phyloP scores from a whole-genome alignment of 495 filamentous ascomycete genomes.

The Lichenothelia convexa region DNA sequence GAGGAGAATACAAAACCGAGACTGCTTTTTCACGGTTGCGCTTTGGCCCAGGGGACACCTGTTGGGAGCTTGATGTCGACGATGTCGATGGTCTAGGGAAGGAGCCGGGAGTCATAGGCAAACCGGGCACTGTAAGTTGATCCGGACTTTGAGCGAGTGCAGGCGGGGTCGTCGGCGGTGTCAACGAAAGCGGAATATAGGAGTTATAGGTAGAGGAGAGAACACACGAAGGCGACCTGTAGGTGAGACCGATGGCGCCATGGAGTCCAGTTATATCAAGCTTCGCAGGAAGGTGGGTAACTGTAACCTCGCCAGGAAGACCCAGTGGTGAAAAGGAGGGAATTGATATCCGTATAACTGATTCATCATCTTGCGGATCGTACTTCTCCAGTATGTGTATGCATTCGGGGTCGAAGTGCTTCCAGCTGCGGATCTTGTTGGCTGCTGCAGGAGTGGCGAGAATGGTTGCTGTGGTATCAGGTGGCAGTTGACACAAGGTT shows the following conservation, averaged over 20 bases:
- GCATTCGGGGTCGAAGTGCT: slow-evolving; percentile 38
- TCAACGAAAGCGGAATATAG: slow-evolving; percentile 13
- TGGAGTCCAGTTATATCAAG: slow-evolving; percentile 42
- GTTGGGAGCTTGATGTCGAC: background rate
- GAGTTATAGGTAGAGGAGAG: slow-evolving; percentile 12
- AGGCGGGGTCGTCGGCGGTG: slow-evolving; percentile 13
- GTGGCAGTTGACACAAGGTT: slow-evolving; percentile 42
- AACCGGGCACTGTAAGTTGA: slow-evolving; percentile 1
- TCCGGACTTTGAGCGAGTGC: slow-evolving; percentile 2
- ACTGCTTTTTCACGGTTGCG: slow-evolving; percentile 23
- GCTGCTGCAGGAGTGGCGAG: slow-evolving; percentile 46
- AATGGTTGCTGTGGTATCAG: slow-evolving; percentile 34
- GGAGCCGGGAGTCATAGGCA: slow-evolving; percentile 9
- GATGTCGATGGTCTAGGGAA: slow-evolving; percentile 1
- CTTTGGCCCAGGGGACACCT: slow-evolving; percentile 7
- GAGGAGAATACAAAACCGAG: slow-evolving; percentile 42
- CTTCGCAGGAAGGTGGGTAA: slow-evolving; percentile 43
- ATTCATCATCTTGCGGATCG: slow-evolving; percentile 21
- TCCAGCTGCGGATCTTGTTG: slow-evolving; percentile 41
- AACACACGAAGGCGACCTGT: slow-evolving; percentile 33
- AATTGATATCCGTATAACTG: slow-evolving; percentile 29
- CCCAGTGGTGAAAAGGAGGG: slow-evolving; percentile 28
- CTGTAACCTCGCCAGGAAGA: slow-evolving; percentile 40
- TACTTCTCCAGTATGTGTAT: slow-evolving; percentile 35
- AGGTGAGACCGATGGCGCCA: slow-evolving; percentile 52